phyloP scores from a whole-genome alignment of 1,139 yeast species.

The Arxiozyma telluris region DNA sequence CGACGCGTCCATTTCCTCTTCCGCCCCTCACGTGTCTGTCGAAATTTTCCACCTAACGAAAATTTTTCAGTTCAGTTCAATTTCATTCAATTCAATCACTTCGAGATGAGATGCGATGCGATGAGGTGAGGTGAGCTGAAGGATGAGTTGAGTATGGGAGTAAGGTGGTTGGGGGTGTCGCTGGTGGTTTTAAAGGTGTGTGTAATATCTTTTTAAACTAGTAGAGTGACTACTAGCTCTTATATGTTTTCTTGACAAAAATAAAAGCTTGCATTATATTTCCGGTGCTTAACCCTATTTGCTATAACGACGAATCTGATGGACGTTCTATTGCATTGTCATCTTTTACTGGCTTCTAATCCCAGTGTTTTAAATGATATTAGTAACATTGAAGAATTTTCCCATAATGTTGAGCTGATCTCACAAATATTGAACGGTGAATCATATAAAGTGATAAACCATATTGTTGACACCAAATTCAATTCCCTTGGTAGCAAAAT shows the following conservation, averaged over 20 bases:
- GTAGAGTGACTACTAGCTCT: background rate
- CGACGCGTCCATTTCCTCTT: background rate
- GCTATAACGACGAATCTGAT: conserved; percentile 5
- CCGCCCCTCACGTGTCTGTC: background rate
- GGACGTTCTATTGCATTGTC: conserved; percentile 18
- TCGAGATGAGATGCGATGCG: background rate
- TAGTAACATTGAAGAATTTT: conserved; percentile 6
- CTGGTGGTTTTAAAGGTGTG: too few species aligned
- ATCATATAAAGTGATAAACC: conserved; percentile 15
- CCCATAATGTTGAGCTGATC: conserved; percentile 6
- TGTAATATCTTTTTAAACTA: too few species aligned
- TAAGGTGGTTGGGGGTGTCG: too few species aligned
- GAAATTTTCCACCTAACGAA: background rate
- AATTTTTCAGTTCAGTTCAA: background rate
- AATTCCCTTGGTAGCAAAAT: background rate
- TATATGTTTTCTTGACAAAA: too few species aligned
- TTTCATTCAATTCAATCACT: too few species aligned
- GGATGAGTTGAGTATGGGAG: too few species aligned
- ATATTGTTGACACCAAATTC: conserved; percentile 1
- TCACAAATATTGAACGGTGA: conserved; percentile 20
- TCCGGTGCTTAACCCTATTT: background rate
- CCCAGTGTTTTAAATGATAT: conserved; percentile 5
- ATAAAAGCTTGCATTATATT: too few species aligned
- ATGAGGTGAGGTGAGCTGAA: too few species aligned
- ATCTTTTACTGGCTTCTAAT: conserved; percentile 18